phyloP scores from a whole-genome alignment of 805 yeast species.

The Candida namnaoensis region DNA sequence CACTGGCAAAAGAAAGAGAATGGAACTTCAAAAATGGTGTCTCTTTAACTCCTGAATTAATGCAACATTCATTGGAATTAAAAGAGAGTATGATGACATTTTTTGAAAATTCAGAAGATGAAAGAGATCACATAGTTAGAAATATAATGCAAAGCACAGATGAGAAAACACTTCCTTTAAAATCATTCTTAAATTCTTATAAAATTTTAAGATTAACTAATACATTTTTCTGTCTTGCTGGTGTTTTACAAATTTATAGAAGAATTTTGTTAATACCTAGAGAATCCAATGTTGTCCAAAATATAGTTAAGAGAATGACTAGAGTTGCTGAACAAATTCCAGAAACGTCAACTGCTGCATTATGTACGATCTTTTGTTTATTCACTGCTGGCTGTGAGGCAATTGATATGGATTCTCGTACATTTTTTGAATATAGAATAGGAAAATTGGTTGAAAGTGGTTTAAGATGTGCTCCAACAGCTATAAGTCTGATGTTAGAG shows the following conservation, averaged over 20 bases:
- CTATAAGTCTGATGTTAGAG: constrained; percentile 30
- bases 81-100: constrained; percentile 21
- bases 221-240: constrained; percentile 41
- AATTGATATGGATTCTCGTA: constrained; percentile 21
- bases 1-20: constrained; percentile 25
- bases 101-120: constrained; percentile 14
- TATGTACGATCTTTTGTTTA: constrained; percentile 40
- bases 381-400: constrained; percentile 52
- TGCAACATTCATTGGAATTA: constrained; percentile 29
- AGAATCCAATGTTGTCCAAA: constrained; percentile 37
- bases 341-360: constrained; percentile 38
- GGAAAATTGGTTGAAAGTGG: constrained; percentile 28
- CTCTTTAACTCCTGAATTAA: constrained; percentile 1
- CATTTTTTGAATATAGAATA: constrained; percentile 28
- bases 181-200: constrained; percentile 7
- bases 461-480: constrained; percentile 12
- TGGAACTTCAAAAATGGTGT: constrained; percentile 9
- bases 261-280: constrained; percentile 45
- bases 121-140: constrained; percentile 17
- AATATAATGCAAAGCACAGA: constrained; percentile 1
- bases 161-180: background rate
- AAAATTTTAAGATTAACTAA: constrained; percentile 37
- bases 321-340: constrained; percentile 25
- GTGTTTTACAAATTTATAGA: constrained; percentile 47
- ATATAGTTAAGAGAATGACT: constrained; percentile 25